Conservation (phyloP, 2,329 filamentous ascomycete genomes). For the Beauveria rudraprayagi region DNA sequence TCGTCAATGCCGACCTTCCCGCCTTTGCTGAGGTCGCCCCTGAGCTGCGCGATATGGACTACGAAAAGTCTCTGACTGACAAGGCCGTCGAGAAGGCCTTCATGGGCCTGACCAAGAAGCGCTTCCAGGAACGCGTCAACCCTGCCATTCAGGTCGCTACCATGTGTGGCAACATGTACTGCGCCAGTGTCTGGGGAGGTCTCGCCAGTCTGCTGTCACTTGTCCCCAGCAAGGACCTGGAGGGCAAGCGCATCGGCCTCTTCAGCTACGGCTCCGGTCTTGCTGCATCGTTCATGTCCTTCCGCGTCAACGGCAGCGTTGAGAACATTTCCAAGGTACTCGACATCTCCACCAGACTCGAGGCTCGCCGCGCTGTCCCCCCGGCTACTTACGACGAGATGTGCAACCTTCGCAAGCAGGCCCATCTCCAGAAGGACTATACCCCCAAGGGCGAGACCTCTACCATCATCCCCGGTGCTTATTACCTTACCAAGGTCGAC, state of each 20-base stretch:
- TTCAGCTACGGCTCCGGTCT: constrained; percentile 77
- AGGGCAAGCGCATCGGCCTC: constrained; percentile 65
- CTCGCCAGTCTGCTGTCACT: constrained; percentile 62
- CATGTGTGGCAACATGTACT: constrained; percentile 63
- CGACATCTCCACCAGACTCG: constrained; percentile 61
- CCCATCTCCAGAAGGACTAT: constrained; percentile 75
- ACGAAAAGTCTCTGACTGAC: constrained; percentile 70
- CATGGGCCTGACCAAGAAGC: constrained; percentile 77
- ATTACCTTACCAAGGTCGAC: constrained; percentile 74
- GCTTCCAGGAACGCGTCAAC: constrained; percentile 68
- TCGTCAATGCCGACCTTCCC: constrained; percentile 57
- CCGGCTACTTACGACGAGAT: constrained; percentile 73
- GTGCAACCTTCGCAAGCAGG: constrained; percentile 74
- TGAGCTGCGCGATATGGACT: constrained; percentile 70
- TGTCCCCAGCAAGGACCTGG: constrained; percentile 52
- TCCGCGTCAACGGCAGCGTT: constrained; percentile 65
- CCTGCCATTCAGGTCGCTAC: constrained; percentile 69
- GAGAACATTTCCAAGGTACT: constrained; percentile 59
- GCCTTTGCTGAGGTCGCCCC: constrained; percentile 67
- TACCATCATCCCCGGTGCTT: constrained; percentile 58
- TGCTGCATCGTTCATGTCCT: constrained; percentile 62
- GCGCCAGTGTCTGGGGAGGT: constrained; percentile 67
- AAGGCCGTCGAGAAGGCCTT: constrained; percentile 83
- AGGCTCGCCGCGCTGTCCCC: constrained; percentile 55
- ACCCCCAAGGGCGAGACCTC: constrained; percentile 60